Evolutionary conservation across 208 protist genomes (phyloP).

Genomic region (Crithidia fasciculata): DNA sequence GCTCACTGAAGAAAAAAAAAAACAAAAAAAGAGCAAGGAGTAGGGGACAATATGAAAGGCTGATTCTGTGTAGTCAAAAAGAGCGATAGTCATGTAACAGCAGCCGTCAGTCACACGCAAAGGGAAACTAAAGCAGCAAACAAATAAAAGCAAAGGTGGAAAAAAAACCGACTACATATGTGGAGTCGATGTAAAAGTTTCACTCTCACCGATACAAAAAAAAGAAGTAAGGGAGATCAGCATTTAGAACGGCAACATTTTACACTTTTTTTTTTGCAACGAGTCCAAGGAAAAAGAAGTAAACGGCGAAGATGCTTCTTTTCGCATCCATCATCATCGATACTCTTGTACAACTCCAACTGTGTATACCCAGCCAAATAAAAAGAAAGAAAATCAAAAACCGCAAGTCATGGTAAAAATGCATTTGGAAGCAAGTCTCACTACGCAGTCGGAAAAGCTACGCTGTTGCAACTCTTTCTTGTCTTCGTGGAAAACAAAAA

Average conservation of each 20-base stretch:
- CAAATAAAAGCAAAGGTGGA: not conserved
- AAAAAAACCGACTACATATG: not conserved
- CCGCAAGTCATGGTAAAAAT: too few species aligned
- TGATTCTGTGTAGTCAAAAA: too few species aligned
- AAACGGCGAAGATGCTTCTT: not conserved
- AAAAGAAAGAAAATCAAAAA: too few species aligned
- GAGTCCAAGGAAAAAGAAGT: slow-evolving; percentile 4
- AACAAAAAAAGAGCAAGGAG: slow-evolving; percentile 14
- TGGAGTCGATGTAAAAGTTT: not conserved
- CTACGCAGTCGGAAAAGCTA: too few species aligned
- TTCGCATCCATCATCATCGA: too few species aligned
- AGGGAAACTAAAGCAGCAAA: not conserved
- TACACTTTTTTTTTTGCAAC: not conserved
- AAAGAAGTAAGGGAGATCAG: not conserved
- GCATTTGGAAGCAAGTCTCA: too few species aligned
- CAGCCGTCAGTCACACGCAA: not conserved
- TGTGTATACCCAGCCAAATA: too few species aligned
- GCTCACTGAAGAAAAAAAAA: not conserved
- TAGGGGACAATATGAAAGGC: too few species aligned
- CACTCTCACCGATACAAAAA: not conserved
- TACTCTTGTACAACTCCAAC: too few species aligned
- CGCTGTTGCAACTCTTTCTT: too few species aligned
- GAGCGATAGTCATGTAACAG: not conserved
- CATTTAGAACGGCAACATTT: not conserved
- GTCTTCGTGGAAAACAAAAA: too few species aligned